A percentile compares a stretch with the other conserved stretches of the same genome.
phyloP scores from a whole-genome alignment of 257 asterid species.

The Verbena officinalis region DNA sequence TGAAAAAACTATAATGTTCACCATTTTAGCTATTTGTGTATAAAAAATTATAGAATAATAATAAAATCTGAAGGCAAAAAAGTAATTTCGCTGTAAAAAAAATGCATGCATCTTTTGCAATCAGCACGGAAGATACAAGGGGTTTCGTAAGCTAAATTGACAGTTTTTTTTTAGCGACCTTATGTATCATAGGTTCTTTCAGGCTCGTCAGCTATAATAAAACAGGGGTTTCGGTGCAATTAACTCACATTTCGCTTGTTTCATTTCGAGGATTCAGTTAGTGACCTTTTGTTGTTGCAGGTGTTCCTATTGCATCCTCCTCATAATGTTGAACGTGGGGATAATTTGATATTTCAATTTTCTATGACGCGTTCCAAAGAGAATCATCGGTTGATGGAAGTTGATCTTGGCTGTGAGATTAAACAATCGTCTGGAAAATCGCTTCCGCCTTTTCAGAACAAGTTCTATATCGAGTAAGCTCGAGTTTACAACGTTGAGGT shows the following conservation, averaged over 20 bases:
- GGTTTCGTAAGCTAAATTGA: too few species aligned
- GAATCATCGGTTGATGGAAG: slow-evolving; percentile 90
- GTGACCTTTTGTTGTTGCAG: slow-evolving; percentile 45
- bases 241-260: neutral
- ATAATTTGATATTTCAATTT: slow-evolving; percentile 47
- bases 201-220: too few species aligned
- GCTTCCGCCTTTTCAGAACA: slow-evolving; percentile 48
- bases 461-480: slow-evolving; percentile 75
- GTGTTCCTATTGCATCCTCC: slow-evolving; percentile 81
- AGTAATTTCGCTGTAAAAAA: too few species aligned
- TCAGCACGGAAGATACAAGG: too few species aligned
- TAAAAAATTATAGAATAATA: too few species aligned
- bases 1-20: too few species aligned
- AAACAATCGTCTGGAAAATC: slow-evolving; percentile 54
- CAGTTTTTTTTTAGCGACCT: too few species aligned
- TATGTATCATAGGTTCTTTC: too few species aligned
- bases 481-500: neutral
- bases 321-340: slow-evolving; percentile 48
- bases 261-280: slow-evolving; percentile 12
- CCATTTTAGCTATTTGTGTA: too few species aligned
- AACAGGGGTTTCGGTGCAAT: too few species aligned
- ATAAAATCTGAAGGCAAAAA: too few species aligned
- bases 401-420: slow-evolving; percentile 62
- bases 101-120: too few species aligned
- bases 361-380: slow-evolving; percentile 76